Conservation (phyloP, 352 stramenopile genomes). For the Pythium biforme region DNA sequence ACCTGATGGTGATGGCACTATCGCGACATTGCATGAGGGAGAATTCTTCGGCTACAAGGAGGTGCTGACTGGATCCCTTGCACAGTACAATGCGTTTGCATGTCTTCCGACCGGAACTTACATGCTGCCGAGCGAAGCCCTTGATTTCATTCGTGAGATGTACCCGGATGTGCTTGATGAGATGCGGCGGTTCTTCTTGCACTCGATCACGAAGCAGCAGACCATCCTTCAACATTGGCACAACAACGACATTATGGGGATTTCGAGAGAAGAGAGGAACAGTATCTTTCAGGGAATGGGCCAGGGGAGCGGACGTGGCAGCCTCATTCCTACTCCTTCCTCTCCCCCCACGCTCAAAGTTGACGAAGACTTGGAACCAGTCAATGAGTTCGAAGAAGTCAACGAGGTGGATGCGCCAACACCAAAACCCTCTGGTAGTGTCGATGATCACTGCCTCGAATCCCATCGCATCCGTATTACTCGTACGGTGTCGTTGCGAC, state of each 20-base stretch:
- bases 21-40: slow-evolving; percentile 67
- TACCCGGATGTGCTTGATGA: slow-evolving; percentile 69
- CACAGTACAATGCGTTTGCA: slow-evolving; percentile 72
- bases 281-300: slow-evolving; percentile 29
- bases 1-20: slow-evolving; percentile 37
- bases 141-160: slow-evolving; percentile 48
- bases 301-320: slow-evolving; percentile 11
- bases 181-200: slow-evolving; percentile 63
- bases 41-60: slow-evolving; percentile 84
- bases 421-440: background rate
- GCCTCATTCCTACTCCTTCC: background rate
- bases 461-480: background rate
- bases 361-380: slow-evolving; percentile 1
- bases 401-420: background rate
- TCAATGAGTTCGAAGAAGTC: background rate
- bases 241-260: slow-evolving; percentile 66
- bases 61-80: slow-evolving; percentile 48
- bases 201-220: slow-evolving; percentile 77
- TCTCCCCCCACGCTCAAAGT: slow-evolving; percentile 13
- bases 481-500: background rate
- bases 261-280: slow-evolving; percentile 45
- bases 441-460: background rate
- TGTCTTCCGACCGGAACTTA: slow-evolving; percentile 61
- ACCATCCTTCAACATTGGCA: slow-evolving; percentile 69
- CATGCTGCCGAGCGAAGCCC: slow-evolving; percentile 53